These are phyloP conservation scores for Phytophthora brassicae DNA, from an alignment of 352 stramenopile species.

Conservation along the genomic window DNA sequence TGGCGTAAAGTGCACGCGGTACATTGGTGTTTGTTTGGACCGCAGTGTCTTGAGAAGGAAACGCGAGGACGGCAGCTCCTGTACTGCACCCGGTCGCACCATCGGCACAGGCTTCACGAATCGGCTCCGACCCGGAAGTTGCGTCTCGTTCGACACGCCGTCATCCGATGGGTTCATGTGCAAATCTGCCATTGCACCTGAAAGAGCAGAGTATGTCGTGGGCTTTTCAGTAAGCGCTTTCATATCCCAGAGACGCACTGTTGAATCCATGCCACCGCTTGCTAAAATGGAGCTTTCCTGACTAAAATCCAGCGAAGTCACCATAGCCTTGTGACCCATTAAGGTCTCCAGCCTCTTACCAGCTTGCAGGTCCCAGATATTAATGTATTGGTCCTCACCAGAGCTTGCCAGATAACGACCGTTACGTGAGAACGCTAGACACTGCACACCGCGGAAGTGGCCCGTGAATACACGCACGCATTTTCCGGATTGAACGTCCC, in stretches of 20 bases:
- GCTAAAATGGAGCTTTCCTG: slow-evolving; percentile 77
- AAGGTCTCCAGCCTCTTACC: slow-evolving; percentile 86
- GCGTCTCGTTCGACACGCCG: slow-evolving; percentile 9
- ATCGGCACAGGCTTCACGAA: slow-evolving; percentile 61
- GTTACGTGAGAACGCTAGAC: slow-evolving; percentile 89
- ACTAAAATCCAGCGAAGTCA: slow-evolving; percentile 80
- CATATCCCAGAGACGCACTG: slow-evolving; percentile 86
- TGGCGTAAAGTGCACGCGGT: slow-evolving; percentile 78
- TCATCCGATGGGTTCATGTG: slow-evolving; percentile 27
- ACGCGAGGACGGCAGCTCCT: slow-evolving; percentile 63
- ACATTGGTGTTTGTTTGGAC: slow-evolving; percentile 86
- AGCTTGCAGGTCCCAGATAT: slow-evolving; percentile 94
- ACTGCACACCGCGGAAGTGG: slow-evolving; percentile 87
- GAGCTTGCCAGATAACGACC: slow-evolving; percentile 88
- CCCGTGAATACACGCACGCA: slow-evolving; percentile 93
- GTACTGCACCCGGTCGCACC: slow-evolving; percentile 49
- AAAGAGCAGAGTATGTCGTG: slow-evolving; percentile 26
- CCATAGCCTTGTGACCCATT: slow-evolving; percentile 70
- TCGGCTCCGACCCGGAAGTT: slow-evolving; percentile 28
- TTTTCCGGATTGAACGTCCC: slow-evolving; percentile 92
- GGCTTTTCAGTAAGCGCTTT: slow-evolving; percentile 66
- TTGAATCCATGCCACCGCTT: slow-evolving; percentile 76
- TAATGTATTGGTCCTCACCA: slow-evolving; percentile 89
- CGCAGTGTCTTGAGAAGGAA: slow-evolving; percentile 85
- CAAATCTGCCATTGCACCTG: slow-evolving; percentile 39